Base-by-base conservation (phyloP, 148 eudicot genomes). In the Rhododendron williamsianum region DNA sequence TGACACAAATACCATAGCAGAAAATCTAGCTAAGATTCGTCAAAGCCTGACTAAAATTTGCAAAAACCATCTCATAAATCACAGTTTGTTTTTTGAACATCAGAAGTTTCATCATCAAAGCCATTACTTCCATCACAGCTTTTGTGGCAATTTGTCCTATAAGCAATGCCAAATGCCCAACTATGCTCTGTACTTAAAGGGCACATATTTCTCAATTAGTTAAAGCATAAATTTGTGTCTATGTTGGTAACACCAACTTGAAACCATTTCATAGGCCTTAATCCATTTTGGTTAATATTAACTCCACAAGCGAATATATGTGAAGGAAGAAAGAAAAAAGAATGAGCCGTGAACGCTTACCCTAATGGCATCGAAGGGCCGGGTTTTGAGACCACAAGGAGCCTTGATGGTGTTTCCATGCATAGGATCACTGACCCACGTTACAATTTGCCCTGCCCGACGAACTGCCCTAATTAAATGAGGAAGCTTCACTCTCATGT, bases 341-440 rank as follows among this genome's bases (percentile, higher is more conserved):
- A 51, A n/a, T 9, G 21, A 56, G 35, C 23, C 12, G 6, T 18
- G 21, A 84, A 81, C 0, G 38, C 77, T 88, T 93, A 96, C 98
- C 95, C 92, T 89, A 89, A 96, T 96, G 86, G 98, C 89, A 87
- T 96, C 98, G 18, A 96, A 96, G 76, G 98, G 96, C 63, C 98
- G 95, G 83, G 98, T 96, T 90, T 96, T 96, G 80, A 96, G 86
- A 84, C 98, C 98, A 65, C 98, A 96, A 33, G 98, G 98, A 85
- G 98, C 98, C 91, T 95, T 93, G 77, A 95, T 95, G 87, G 98
- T 95, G 89, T 95, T 95, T 74, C 98, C 98, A 51, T 95, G 98
- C 98, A 95, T 95, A 80, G 98, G 96, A 87, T 95, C 98, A 85
- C 94, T 94, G 86, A 96, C 98, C 98, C 98, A 96, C 4, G 98